phyloP scores from a whole-genome alignment of 371 early-diverging fungal species.

The Apophysomyces sp. region DNA sequence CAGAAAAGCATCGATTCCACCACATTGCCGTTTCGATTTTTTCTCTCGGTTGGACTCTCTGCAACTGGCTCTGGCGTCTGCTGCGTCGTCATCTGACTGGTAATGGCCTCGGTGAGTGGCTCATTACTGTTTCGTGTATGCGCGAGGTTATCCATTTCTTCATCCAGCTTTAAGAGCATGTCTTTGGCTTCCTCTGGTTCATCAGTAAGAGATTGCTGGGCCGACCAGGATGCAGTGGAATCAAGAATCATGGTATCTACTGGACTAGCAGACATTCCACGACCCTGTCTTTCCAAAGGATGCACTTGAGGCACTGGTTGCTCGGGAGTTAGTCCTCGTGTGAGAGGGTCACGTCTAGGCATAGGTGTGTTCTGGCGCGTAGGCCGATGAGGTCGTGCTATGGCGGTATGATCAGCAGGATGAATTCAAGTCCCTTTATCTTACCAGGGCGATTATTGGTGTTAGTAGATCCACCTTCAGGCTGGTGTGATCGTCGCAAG shows the following conservation, averaged over 20 bases:
- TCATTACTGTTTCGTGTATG: conserved; percentile 28
- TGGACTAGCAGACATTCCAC: not conserved
- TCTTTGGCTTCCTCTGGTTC: conserved; percentile 23
- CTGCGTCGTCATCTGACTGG: conserved; percentile 1
- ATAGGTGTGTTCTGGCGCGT: conserved; percentile 48
- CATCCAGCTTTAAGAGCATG: conserved; percentile 20
- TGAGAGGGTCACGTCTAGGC: conserved; percentile 22
- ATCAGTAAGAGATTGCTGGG: not conserved
- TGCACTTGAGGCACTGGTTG: conserved; percentile 7
- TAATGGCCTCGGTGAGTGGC: conserved; percentile 22
- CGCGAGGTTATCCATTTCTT: conserved; percentile 20
- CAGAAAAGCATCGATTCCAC: conserved; percentile 42
- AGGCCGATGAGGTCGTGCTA: conserved; percentile 36
- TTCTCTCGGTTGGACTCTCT: not conserved
- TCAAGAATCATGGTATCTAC: not conserved
- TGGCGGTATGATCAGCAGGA: not conserved
- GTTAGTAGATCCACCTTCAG: not conserved
- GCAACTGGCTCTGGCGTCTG: conserved; percentile 3
- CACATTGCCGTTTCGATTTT: conserved; percentile 7
- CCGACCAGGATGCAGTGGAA: not conserved
- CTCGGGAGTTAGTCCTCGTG: conserved; percentile 4
- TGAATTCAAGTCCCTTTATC: conserved; percentile 5
- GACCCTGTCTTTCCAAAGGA: not conserved
- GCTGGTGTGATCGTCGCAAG: conserved; percentile 19
- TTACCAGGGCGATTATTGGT: conserved; percentile 15